Evolutionary conservation across 257 asterid genomes (phyloP).

Genomic region (Forsythia viridissima): DNA sequence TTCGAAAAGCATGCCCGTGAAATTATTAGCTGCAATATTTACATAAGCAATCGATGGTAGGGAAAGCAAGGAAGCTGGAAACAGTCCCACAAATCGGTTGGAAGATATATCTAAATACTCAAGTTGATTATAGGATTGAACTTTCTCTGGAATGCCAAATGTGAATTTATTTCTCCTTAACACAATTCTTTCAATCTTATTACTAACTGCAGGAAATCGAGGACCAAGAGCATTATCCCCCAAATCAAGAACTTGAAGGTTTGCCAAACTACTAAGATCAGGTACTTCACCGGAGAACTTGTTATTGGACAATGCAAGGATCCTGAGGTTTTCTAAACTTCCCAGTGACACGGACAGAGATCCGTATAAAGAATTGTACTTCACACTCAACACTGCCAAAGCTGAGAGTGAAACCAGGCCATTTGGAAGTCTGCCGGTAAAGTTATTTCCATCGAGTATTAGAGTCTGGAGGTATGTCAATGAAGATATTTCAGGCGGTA

Average conservation of each 20-base stretch:
- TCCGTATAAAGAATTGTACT: conserved; percentile 60
- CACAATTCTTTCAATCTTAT: conserved; percentile 51
- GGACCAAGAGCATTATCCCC: conserved; percentile 69
- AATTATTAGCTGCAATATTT: conserved; percentile 59
- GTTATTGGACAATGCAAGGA: conserved; percentile 67
- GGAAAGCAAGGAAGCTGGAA: conserved; percentile 66
- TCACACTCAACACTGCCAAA: conserved; percentile 67
- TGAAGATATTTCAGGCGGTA: conserved; percentile 50
- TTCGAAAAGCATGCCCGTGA: conserved; percentile 76
- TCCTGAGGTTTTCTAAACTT: conserved; percentile 54
- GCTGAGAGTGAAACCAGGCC: conserved; percentile 52
- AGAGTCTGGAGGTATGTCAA: conserved; percentile 62
- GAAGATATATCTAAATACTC: conserved; percentile 60
- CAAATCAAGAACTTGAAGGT: conserved; percentile 73
- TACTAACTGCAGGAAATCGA: conserved; percentile 55
- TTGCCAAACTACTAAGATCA: conserved; percentile 58
- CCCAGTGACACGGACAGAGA: conserved; percentile 56
- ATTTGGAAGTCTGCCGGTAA: conserved; percentile 60
- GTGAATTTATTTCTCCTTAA: conserved; percentile 64
- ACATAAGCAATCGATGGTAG: conserved; percentile 60
- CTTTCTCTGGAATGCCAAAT: conserved; percentile 59
- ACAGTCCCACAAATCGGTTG: conserved; percentile 80
- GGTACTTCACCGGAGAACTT: conserved; percentile 76
- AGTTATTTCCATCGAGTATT: conserved; percentile 63
- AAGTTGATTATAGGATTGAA: conserved; percentile 61